Base-by-base conservation (phyloP, 2,329 filamentous ascomycete species). In the Lasiodiplodia theobromae region DNA sequence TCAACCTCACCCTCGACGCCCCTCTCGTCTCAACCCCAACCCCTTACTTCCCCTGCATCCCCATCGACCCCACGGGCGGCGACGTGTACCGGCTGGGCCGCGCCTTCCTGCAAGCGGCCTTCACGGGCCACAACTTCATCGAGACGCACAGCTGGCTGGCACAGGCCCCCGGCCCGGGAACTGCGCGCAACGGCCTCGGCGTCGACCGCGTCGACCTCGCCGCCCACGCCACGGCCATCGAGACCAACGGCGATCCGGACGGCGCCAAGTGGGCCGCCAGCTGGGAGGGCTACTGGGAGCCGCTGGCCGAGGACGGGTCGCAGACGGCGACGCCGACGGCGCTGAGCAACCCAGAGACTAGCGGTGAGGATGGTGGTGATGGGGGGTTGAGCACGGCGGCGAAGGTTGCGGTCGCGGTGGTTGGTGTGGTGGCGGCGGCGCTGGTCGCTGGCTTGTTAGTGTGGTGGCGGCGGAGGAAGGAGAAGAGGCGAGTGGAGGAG, bases 71-170 rank as follows among this genome's bases (percentile, higher is more conserved):
- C 49, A 76, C 76, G 0, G 75, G 74, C 6, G 70, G 70, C 2
- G 63, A 69, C 1, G 25, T 54, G 5, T 80, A 79, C 69, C 74
- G 73, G 2, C 78, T 85, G 2, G 83, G 84, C 0, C 78, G 82
- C 21, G 80, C 81, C 0, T 85, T 84, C 69, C 74, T 85, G 1
- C 83, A 85, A 70, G 82, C 83, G 34, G 82, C 83, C 4, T 85
- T 85, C 53, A 67, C 84, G 0, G 82, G 79, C 4, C 79, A 77
- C 38, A 67, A 67, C 40, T 67, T 7, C 81, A 83, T 69, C 83
- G 79, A 77, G 73, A 75, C 74, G 75, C 25, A 76, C 71, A 18
- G 77, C 74, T 83, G 79, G 75, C 73, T 83, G 10, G 82, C 77
- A 5, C 81, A 83, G 67, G 81, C 80, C 4, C 81, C 81, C 1